Evolutionary conservation across 352 stramenopile species (phyloP), one percentile per base, ranked within the genome.

Genomic region (Globisporangium cederbergense): DNA sequence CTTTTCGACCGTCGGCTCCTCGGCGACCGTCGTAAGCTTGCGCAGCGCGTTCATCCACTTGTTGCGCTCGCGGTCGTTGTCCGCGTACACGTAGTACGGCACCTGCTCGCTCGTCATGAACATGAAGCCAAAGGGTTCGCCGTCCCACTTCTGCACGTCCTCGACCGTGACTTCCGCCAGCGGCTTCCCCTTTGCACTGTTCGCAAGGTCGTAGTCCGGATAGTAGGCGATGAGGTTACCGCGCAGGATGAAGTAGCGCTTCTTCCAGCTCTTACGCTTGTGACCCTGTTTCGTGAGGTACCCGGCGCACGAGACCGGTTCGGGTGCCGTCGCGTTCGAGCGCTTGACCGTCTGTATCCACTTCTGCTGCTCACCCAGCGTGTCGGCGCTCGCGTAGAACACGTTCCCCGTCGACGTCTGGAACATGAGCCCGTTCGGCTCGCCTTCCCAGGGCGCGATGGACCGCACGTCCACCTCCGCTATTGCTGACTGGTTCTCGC

Each of bases 261-360:
- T 96, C 67, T 95, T 96, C 88, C 88, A 96, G 66, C 86, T 96
- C 71, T 96, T 96, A 1, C 88, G 84, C 67, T 95, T 96, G 70
- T 96, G 88, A 28, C 88, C 88, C 74, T 96, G 88, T 66, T 96
- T 96, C 28, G 86, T 95, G 22, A 96, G 67, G 70, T 94, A 96
- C 40, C 88, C 88, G 8, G 86, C 86, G 65, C 88, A 96, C 5
- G 81, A 72, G 8, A 96, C 83, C 0, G 88, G 88, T 57, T 93
- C 83, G 0, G 85, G 87, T 8, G 92, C 67, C 30, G 75, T 91
- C 10, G 76, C 74, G 43, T 84, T 90, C 14, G 84, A 88, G 42
- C 82, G 81, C 60, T 80, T 88, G 5, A 91, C 78, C 9, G 78
- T 93, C 8, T 75, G 69, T 3, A 96, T 66, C 88, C 88, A 96